phyloP scores from a whole-genome alignment of 2,329 filamentous ascomycete genomes.

The Arthroderma sp. region DNA sequence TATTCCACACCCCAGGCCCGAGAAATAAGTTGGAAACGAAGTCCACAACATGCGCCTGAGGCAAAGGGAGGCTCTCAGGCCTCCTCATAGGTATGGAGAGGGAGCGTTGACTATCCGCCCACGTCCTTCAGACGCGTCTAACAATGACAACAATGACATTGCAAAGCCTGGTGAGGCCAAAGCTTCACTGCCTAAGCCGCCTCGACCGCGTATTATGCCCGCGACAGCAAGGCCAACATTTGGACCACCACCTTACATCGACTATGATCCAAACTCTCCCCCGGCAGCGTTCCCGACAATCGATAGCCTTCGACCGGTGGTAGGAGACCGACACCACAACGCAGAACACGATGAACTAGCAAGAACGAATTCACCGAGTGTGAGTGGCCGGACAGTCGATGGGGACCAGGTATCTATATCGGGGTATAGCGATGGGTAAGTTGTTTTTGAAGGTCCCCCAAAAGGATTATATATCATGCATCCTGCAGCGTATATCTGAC shows the following conservation, averaged over 20 bases:
- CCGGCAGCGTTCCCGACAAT: constrained; percentile 32
- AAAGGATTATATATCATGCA: no score
- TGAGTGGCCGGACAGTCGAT: no score
- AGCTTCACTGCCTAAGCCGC: constrained; percentile 9
- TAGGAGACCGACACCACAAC: no score
- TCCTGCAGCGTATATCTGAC: no score
- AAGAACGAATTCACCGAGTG: no score
- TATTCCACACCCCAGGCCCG: no score
- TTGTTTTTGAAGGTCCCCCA: no score
- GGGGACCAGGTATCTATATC: no score
- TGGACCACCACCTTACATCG: constrained; percentile 13
- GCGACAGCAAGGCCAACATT: constrained; percentile 5
- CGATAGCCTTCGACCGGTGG: constrained; percentile 7
- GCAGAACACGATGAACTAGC: no score
- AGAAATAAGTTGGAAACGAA: no score
- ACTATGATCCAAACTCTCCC: constrained; percentile 27
- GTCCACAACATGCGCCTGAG: constrained; percentile 5
- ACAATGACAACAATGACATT: background rate
- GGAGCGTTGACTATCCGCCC: constrained; percentile 1
- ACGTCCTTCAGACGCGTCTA: background rate
- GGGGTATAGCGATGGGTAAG: no score
- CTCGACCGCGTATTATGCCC: constrained; percentile 9
- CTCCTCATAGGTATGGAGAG: constrained; percentile 5
- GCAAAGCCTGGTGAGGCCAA: constrained; percentile 14
- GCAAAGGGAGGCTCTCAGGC: constrained; percentile 1